phyloP scores from a whole-genome alignment of 2,329 filamentous ascomycete species.

The Elsinoe necatrix region DNA sequence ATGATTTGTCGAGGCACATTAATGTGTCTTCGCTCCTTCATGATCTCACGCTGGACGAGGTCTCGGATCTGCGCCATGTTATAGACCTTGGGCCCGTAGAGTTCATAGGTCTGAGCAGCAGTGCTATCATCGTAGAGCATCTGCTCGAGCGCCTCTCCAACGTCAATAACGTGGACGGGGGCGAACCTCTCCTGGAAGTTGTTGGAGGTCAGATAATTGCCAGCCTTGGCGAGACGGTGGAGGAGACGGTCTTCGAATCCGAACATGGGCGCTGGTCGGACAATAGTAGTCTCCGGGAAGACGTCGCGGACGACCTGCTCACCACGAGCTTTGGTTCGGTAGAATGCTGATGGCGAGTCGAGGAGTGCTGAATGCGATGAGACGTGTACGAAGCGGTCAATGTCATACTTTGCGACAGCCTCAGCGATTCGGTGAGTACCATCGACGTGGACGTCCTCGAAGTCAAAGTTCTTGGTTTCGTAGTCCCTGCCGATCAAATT shows the following conservation, averaged over 20 bases:
- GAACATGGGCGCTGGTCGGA: slow-evolving; percentile 86
- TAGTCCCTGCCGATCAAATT: slow-evolving; percentile 93
- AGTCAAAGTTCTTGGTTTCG: slow-evolving; percentile 95
- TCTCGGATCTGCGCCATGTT: slow-evolving; percentile 77
- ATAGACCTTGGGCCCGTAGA: slow-evolving; percentile 91
- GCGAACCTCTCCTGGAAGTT: slow-evolving; percentile 85
- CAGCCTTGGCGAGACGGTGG: slow-evolving; percentile 69
- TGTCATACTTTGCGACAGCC: slow-evolving; percentile 93
- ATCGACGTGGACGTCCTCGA: slow-evolving; percentile 88
- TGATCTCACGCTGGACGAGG: slow-evolving; percentile 84
- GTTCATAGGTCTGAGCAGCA: slow-evolving; percentile 82
- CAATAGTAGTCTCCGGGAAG: slow-evolving; percentile 95
- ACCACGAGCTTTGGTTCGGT: slow-evolving; percentile 75
- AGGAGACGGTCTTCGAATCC: slow-evolving; percentile 92
- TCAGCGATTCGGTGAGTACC: slow-evolving; percentile 87
- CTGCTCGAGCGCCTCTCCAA: slow-evolving; percentile 76
- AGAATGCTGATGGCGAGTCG: slow-evolving; percentile 80
- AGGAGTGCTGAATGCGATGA: slow-evolving; percentile 86
- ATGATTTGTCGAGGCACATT: slow-evolving; percentile 78
- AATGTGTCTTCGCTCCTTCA: slow-evolving; percentile 80
- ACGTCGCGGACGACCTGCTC: slow-evolving; percentile 79
- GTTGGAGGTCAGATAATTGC: slow-evolving; percentile 83
- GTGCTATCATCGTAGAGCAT: slow-evolving; percentile 91
- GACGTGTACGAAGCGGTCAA: slow-evolving; percentile 93
- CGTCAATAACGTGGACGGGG: slow-evolving; percentile 88